Percentiles rank a stretch among this genome's conserved stretches.
These are phyloP conservation scores for Tylopilus subfusipes DNA, from an alignment of 768 basidiomycete genomes.

Conservation along the genomic window DNA sequence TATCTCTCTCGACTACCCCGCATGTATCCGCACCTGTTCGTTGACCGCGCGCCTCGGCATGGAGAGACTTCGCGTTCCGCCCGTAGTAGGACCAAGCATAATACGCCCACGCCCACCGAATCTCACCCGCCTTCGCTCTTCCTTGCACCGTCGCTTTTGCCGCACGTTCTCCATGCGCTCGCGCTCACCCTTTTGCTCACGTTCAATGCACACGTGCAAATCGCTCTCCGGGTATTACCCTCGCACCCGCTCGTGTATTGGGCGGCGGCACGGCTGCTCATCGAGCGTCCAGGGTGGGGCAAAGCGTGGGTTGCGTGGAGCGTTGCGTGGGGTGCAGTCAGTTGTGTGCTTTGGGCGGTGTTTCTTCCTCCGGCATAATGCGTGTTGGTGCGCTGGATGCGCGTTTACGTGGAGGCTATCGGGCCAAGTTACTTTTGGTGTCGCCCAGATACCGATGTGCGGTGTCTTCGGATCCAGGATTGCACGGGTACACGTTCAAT, in stretches of 20 bases:
- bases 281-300: constrained; percentile 47
- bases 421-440: neutral
- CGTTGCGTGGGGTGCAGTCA: constrained; percentile 68
- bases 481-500: neutral
- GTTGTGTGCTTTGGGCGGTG: constrained; percentile 72
- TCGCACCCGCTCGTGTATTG: constrained; percentile 82
- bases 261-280: constrained; percentile 70
- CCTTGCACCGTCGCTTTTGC: constrained; percentile 44
- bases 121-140: constrained; percentile 28
- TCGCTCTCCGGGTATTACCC: constrained; percentile 71
- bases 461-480: neutral
- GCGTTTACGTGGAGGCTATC: neutral
- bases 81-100: neutral
- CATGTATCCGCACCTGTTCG: constrained; percentile 1
- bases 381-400: neutral
- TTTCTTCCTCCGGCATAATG: constrained; percentile 88
- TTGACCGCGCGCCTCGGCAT: neutral
- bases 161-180: constrained; percentile 74
- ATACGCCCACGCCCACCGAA: neutral
- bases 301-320: constrained; percentile 75
- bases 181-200: constrained; percentile 60
- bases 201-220: constrained; percentile 84
- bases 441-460: neutral
- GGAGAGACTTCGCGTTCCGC: neutral
- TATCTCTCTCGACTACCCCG: constrained; percentile 18